Base-by-base conservation (phyloP, 2,329 filamentous ascomycete species). In the Tolypocladium tundrense region DNA sequence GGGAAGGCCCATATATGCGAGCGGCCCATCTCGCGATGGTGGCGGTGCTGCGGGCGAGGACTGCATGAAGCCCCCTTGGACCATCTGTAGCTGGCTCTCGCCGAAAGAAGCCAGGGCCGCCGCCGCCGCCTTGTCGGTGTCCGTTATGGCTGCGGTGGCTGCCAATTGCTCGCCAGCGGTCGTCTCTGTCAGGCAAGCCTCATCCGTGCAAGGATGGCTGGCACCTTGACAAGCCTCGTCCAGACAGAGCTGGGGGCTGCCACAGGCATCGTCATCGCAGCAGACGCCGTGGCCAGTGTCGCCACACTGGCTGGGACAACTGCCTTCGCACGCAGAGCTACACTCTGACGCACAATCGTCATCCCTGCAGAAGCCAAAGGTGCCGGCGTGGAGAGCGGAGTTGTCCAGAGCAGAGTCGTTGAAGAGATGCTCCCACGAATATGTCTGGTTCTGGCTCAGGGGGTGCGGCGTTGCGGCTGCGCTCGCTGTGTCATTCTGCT, bases 221-320 rank as follows among this genome's bases (percentile, higher is more conserved):
- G 73, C 70, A 5, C 67, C 69, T 31, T 70, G 66, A 60, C 75
- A 77, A 42, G 71, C 66, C 53, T 73, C 62, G 40, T 66, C 64
- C 19, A 63, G 54, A 53, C 65, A 66, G 21, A 64, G 55, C 24
- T 65, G 56, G 61, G 65, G 35, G 68, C 63, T 31, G 59, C 61
- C 62, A 61, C 73, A 75, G 8, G 67, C 65, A 40, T 68, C 66
- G 56, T 73, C 70, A 35, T 69, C 68, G 58, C 74, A 76, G 54
- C 71, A 71, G 51, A 73, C 65, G 53, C 61, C 68, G 24, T 66
- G 65, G 31, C 66, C 66, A 27, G 60, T 63, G 6, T 69, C 69
- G 48, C 66, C 71, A 54, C 71, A 75, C 50, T 74, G 65, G 61
- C 69, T 71, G 43, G 66, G 63, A 53, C 72, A 74, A 41, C 62